These are phyloP conservation scores for Wilhelminamyces savonicus DNA, from an alignment of 805 yeast genomes.

Conservation along the genomic window DNA sequence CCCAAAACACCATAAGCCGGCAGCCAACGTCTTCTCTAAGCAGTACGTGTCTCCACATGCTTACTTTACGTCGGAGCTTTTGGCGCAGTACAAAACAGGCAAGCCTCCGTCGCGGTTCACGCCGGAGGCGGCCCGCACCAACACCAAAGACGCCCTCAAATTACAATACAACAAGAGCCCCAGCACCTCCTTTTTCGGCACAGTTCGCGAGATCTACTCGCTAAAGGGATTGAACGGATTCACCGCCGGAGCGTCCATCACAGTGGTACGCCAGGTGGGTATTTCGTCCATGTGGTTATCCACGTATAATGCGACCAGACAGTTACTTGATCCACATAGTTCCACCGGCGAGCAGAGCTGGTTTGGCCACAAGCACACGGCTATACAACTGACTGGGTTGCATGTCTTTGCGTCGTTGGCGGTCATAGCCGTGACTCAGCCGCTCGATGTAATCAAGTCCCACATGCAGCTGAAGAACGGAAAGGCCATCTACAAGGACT, in stretches of 20 bases:
- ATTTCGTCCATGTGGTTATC: conserved; percentile 82
- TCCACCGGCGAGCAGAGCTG: conserved; percentile 24
- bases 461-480: conserved; percentile 77
- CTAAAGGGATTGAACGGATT: conserved; percentile 75
- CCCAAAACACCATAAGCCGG: conserved; percentile 18
- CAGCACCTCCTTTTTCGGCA: conserved; percentile 44
- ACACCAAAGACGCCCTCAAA: conserved; percentile 8
- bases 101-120: conserved; percentile 16
- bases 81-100: conserved; percentile 19
- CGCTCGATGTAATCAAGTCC: conserved; percentile 81
- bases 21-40: conserved; percentile 13
- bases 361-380: conserved; percentile 40
- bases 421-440: conserved; percentile 78
- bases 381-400: conserved; percentile 44
- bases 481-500: conserved; percentile 50
- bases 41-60: conserved; percentile 39
- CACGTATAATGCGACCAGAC: conserved; percentile 72
- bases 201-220: conserved; percentile 59
- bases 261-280: conserved; percentile 70
- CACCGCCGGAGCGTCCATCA: conserved; percentile 77
- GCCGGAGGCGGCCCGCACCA: conserved; percentile 15
- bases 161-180: conserved; percentile 45
- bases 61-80: conserved; percentile 29
- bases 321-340: conserved; percentile 51
- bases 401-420: conserved; percentile 56